Conservation (phyloP, 345 rosid species). For the Murraya paniculata region DNA sequence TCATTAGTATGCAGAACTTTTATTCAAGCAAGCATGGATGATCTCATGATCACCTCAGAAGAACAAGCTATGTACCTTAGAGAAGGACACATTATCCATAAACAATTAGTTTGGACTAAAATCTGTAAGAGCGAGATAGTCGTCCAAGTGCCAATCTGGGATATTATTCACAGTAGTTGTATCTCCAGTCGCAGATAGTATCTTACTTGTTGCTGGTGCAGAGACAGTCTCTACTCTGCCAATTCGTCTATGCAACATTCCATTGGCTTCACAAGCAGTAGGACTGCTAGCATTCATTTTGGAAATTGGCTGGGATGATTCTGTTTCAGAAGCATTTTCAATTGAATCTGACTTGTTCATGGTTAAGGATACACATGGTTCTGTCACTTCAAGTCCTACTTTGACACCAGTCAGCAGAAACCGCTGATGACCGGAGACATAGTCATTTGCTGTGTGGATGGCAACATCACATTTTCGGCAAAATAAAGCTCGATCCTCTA, state of each 20-base stretch:
- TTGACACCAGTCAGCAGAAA: constrained; percentile 33
- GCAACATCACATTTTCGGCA: constrained; percentile 37
- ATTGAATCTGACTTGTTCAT: neutral
- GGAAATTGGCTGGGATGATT: neutral
- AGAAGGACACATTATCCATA: neutral
- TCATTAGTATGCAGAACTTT: neutral
- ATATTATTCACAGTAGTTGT: neutral
- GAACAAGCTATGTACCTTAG: neutral
- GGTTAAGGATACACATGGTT: neutral
- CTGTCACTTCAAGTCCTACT: constrained; percentile 21
- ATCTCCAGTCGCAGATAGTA: neutral
- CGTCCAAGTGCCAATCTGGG: neutral
- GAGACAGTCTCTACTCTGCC: neutral
- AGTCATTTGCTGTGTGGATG: constrained; percentile 23
- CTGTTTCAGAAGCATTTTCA: neutral
- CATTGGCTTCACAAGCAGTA: neutral
- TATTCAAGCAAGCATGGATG: neutral
- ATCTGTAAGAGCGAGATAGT: neutral
- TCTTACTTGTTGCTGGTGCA: neutral
- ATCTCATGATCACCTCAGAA: neutral
- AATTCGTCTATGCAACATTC: neutral
- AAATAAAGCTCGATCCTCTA: constrained; percentile 40
- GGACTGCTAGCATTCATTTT: neutral
- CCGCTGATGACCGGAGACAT: constrained; percentile 26
- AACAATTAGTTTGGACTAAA: neutral